Evolutionary conservation across 2,329 filamentous ascomycete genomes (phyloP).

Genomic region (Saccharata proteae): DNA sequence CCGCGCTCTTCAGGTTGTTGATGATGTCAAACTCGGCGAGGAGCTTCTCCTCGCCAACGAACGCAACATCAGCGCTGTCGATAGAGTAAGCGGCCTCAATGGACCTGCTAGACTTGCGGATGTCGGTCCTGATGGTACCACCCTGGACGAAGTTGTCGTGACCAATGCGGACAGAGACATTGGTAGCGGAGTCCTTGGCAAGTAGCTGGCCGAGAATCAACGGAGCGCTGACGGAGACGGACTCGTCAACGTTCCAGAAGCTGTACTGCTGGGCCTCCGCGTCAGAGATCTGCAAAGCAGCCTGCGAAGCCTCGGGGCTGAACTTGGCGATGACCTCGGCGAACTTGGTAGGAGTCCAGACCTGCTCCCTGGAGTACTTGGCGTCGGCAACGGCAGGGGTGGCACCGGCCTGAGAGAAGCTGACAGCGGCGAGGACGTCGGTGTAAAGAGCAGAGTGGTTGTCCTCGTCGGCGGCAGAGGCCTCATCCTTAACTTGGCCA

Average conservation of each 20-base stretch:
- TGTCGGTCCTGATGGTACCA: conserved; percentile 70
- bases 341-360: conserved; percentile 48
- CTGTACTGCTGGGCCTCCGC: conserved; percentile 65
- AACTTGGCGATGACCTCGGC: conserved; percentile 34
- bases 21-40: conserved; percentile 67
- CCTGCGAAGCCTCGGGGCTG: conserved; percentile 28
- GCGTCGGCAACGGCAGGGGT: conserved; percentile 57
- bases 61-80: conserved; percentile 63
- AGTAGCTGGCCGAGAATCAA: conserved; percentile 47
- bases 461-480: conserved; percentile 60
- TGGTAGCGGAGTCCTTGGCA: conserved; percentile 47
- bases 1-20: conserved; percentile 55
- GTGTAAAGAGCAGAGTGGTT: conserved; percentile 77
- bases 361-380: conserved; percentile 72
- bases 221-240: conserved; percentile 53
- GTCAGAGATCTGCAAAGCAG: conserved; percentile 41
- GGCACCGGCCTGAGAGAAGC: conserved; percentile 52
- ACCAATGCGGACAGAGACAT: conserved; percentile 46
- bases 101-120: conserved; percentile 70
- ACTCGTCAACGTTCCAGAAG: conserved; percentile 85
- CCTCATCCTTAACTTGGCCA: conserved; percentile 69
- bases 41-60: conserved; percentile 69
- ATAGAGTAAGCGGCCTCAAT: conserved; percentile 77
- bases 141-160: conserved; percentile 58
- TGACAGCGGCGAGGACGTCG: conserved; percentile 78